Evolutionary conservation across 352 stramenopile species (phyloP).

Genomic region (Globisporangium apiculatum): DNA sequence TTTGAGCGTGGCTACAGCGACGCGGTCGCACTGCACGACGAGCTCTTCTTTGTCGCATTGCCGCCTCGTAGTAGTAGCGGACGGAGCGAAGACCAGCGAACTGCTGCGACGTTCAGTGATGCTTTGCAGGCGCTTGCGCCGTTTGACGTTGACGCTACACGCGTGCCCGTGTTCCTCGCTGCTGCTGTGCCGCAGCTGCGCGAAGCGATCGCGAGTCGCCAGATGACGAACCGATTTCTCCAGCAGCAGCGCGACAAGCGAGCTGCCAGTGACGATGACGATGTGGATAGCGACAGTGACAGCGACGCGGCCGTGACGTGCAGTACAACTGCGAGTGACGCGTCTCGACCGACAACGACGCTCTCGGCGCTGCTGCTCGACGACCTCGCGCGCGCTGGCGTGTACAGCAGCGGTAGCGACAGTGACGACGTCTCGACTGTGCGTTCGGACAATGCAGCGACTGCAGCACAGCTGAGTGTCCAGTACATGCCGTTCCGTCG

Average conservation of each 20-base stretch:
- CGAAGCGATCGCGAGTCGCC: slow-evolving; percentile 47
- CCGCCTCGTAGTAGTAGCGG: no score
- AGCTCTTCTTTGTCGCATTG: slow-evolving; percentile 46
- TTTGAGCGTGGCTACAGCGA: slow-evolving; percentile 41
- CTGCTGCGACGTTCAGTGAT: slow-evolving; percentile 28
- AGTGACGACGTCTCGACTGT: neutral
- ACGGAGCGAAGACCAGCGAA: no score
- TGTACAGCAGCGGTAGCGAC: neutral
- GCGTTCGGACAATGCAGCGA: neutral
- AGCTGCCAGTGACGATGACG: neutral
- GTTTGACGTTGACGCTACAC: slow-evolving; percentile 24
- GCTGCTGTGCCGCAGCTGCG: slow-evolving; percentile 26
- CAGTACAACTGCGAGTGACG: neutral
- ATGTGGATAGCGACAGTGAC: neutral
- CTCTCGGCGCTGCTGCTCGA: slow-evolving; percentile 8
- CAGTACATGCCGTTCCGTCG: slow-evolving; percentile 32
- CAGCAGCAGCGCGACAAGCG: slow-evolving; percentile 19
- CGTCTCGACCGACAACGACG: neutral
- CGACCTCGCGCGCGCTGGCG: slow-evolving; percentile 1
- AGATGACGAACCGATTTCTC: slow-evolving; percentile 57
- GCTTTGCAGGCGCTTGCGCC: slow-evolving; percentile 31
- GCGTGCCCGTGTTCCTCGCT: slow-evolving; percentile 44
- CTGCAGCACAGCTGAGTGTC: slow-evolving; percentile 3
- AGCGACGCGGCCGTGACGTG: neutral
- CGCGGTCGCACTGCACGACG: slow-evolving; percentile 28